Base-by-base conservation (phyloP, 2,329 filamentous ascomycete genomes). In the Botrytis byssoidea region DNA sequence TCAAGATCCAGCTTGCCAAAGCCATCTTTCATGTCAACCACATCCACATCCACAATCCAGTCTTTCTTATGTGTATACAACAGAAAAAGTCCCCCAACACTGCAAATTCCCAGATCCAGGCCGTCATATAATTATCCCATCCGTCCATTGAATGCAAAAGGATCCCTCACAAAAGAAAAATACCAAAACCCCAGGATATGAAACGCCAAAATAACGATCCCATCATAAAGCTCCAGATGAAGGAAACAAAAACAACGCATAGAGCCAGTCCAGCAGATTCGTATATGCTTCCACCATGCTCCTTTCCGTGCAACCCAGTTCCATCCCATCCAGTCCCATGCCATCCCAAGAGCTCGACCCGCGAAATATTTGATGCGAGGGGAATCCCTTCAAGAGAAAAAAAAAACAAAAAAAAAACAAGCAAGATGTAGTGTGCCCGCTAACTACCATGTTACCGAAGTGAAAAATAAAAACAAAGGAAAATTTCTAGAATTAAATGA, bases 231-330 rank as follows among this genome's bases (percentile, higher is more conserved):
- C 48, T 35, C 35, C 37, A 42, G 66, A n/a, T 22, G 22, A 57
- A 37, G 8, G 66, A 68, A 68, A 68, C 48, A 68, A 42, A 68
- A 68, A 32, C 46, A 57, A 57, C 66, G 66, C 46, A 51, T 29
- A 57, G 66, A 57, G 37, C 66, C 48, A 68, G 66, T 57, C 48
- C 66, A 68, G 48, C 48, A 68, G 35, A 68, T 57, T 68, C 35
- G 10, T 68, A 29, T 68, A 57, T 68, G 48, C 35, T 68, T 51
- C 48, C 48, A 42, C 48, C 20, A 68, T 57, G 48, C 48, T 40
- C 66, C 35, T 57, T 37, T 55, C 66, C 66, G 25, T 68, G 18
- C 66, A 42, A 42, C 42, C 25, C 66, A 55, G 25, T 57, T 37
- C 48, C 51, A 37, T 57, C 66, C 65, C 65, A 40, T 67, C 46